These are phyloP conservation scores for Tuber calosporum DNA, from an alignment of 495 filamentous ascomycete species.

Conservation along the genomic window DNA sequence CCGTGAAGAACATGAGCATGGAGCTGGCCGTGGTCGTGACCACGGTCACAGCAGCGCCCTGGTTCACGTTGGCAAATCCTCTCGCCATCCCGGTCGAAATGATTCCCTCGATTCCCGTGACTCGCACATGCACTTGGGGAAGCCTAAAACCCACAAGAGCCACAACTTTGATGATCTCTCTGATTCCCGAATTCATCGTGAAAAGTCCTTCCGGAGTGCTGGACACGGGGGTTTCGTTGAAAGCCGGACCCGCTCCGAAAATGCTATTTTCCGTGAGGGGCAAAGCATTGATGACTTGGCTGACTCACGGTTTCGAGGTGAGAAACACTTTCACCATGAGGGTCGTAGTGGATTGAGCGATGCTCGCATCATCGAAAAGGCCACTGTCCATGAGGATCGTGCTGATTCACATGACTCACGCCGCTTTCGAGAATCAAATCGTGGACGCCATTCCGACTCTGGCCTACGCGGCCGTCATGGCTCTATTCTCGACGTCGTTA, in stretches of 20 bases:
- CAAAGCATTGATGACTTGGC: neutral
- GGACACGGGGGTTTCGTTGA: neutral
- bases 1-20: slow-evolving; percentile 6
- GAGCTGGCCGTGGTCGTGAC: slow-evolving; percentile 11
- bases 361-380: neutral
- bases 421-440: neutral
- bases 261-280: neutral
- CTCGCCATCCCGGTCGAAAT: neutral
- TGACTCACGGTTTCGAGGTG: neutral
- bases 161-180: neutral
- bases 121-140: neutral
- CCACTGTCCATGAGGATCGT: neutral
- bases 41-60: slow-evolving; percentile 22
- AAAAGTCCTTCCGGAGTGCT: neutral
- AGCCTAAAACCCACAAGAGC: neutral
- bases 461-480: neutral
- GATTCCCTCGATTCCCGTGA: neutral
- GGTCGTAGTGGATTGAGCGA: neutral
- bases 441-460: neutral
- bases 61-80: slow-evolving; percentile 5
- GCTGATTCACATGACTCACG: neutral
- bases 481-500: slow-evolving; percentile 16
- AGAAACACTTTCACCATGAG: neutral
- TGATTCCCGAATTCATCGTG: slow-evolving; percentile 1
- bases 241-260: neutral